Conservation (phyloP, 208 protist genomes). For the Leishmania guyanensis region DNA sequence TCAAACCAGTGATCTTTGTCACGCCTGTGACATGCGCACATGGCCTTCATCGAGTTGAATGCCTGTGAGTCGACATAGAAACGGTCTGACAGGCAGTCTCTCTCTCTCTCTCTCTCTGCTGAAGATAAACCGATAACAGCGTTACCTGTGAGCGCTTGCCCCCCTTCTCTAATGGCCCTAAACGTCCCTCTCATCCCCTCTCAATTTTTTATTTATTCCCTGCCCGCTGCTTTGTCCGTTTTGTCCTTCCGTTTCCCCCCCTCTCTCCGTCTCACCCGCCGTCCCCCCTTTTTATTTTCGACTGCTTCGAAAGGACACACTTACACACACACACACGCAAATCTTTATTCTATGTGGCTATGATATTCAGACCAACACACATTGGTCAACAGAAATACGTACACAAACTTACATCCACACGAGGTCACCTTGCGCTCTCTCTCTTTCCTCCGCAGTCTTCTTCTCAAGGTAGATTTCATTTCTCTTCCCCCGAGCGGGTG, state of each 20-base stretch:
- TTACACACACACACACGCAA: neutral
- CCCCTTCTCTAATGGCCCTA: neutral
- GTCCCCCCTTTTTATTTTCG: neutral
- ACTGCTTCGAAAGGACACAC: neutral
- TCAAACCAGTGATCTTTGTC: neutral
- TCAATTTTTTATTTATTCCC: slow-evolving; percentile 4
- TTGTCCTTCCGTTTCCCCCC: neutral
- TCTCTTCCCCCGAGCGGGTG: no score
- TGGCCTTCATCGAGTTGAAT: neutral
- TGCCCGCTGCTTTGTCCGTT: neutral
- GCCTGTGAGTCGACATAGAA: neutral
- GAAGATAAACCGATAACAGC: neutral
- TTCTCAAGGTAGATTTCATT: no score
- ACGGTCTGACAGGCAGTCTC: neutral
- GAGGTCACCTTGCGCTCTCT: no score
- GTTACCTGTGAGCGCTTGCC: neutral
- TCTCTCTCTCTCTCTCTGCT: slow-evolving; percentile 7
- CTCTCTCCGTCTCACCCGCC: neutral
- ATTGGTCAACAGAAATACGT: no score
- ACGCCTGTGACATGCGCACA: neutral
- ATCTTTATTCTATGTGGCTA: neutral
- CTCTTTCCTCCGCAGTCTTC: no score
- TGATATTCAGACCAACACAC: no score
- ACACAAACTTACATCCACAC: no score
- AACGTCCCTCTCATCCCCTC: neutral